These are phyloP conservation scores for Kodamaea sagamina DNA, from an alignment of 805 yeast genomes.

Conservation along the genomic window DNA sequence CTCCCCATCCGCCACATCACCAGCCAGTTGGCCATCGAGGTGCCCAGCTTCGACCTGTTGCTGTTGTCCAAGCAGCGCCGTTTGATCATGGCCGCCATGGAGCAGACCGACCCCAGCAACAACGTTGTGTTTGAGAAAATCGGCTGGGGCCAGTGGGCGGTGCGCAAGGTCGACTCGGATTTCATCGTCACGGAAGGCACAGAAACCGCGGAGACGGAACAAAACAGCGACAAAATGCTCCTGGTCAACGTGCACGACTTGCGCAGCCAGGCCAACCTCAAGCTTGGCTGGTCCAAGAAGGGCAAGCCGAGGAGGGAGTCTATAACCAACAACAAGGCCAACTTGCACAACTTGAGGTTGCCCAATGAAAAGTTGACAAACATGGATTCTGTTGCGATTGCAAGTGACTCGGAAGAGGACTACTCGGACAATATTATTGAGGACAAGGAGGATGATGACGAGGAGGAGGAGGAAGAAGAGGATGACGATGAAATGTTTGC, in stretches of 20 bases:
- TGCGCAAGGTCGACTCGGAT: slow-evolving; percentile 53
- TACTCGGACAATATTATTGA: slow-evolving; percentile 28
- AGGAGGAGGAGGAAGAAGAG: slow-evolving; percentile 30
- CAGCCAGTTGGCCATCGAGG: slow-evolving; percentile 68
- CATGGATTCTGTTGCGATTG: slow-evolving; percentile 23
- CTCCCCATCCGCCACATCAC: slow-evolving; percentile 89
- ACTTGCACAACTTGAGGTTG: slow-evolving; percentile 47
- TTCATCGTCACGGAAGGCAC: slow-evolving; percentile 50
- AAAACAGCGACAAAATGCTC: slow-evolving; percentile 9
- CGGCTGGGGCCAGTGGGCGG: slow-evolving; percentile 99
- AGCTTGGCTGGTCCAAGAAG: slow-evolving; percentile 45
- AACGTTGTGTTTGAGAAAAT: slow-evolving; percentile 83
- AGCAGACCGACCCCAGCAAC: slow-evolving; percentile 61
- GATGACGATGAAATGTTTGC: slow-evolving; percentile 27
- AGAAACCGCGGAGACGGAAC: slow-evolving; percentile 15
- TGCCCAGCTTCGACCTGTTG: slow-evolving; percentile 75
- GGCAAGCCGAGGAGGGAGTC: slow-evolving; percentile 47
- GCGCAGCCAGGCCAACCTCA: slow-evolving; percentile 33
- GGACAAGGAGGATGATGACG: slow-evolving; percentile 36
- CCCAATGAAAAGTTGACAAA: slow-evolving; percentile 31
- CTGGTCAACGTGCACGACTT: slow-evolving; percentile 33
- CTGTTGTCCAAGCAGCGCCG: slow-evolving; percentile 88
- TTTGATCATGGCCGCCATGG: slow-evolving; percentile 85
- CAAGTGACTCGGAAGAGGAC: slow-evolving; percentile 36
- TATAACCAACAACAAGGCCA: slow-evolving; percentile 48